phyloP scores from a whole-genome alignment of 2,329 filamentous ascomycete genomes.

The Cryphonectria radicalis region DNA sequence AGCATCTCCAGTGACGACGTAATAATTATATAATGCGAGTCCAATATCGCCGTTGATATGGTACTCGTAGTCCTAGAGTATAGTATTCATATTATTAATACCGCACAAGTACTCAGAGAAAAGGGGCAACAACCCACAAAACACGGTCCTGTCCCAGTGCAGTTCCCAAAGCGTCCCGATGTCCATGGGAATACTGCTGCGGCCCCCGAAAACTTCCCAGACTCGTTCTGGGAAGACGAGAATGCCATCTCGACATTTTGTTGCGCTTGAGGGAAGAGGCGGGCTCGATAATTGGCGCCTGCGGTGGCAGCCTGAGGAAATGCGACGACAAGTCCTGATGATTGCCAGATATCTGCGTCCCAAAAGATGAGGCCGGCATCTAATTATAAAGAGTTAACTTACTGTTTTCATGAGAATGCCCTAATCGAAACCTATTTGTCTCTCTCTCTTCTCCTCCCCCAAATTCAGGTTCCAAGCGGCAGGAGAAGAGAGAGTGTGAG shows the following conservation, averaged over 20 bases:
- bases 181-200: conserved; percentile 27
- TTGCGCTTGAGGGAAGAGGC: conserved; percentile 25
- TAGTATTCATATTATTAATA: neutral
- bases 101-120: neutral
- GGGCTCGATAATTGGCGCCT: conserved; percentile 18
- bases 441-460: too few species aligned
- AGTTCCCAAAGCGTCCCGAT: conserved; percentile 25
- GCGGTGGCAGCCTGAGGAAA: conserved; percentile 24
- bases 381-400: neutral
- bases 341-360: conserved; percentile 29
- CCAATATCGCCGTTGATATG: conserved; percentile 30
- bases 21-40: conserved; percentile 25
- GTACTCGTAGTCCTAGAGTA: conserved; percentile 27
- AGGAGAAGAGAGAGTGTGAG: neutral
- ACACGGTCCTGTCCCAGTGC: conserved; percentile 10
- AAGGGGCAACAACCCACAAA: neutral
- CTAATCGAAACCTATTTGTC: neutral
- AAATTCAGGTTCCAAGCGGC: too few species aligned
- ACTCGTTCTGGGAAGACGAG: conserved; percentile 52
- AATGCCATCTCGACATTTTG: conserved; percentile 24
- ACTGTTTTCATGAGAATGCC: neutral
- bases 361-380: conserved; percentile 26
- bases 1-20: conserved; percentile 20
- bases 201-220: conserved; percentile 33
- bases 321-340: conserved; percentile 19